Evolutionary conservation across 306 rosid species (phyloP).

Genomic region (Rosa chinensis): DNA sequence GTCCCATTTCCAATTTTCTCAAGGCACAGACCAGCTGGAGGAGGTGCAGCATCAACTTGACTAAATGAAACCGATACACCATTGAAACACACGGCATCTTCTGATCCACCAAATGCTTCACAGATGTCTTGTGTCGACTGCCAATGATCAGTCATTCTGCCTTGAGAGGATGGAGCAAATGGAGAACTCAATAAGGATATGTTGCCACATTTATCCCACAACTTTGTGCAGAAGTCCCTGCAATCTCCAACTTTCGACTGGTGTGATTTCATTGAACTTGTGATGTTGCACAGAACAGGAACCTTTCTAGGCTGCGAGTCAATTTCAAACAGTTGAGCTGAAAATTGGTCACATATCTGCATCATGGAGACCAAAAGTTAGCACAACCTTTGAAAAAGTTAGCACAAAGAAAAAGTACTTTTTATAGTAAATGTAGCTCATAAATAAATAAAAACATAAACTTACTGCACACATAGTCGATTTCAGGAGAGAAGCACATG

Average conservation of each 20-base stretch:
- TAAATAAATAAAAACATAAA: background rate
- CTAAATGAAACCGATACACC: constrained; percentile 21
- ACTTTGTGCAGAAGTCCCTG: constrained; percentile 25
- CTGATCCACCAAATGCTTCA: constrained; percentile 29
- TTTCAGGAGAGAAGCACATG: constrained; percentile 26
- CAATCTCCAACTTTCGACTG: constrained; percentile 14
- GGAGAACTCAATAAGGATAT: constrained; percentile 25
- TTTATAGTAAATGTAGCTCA: background rate
- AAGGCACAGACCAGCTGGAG: constrained; percentile 39
- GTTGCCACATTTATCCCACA: constrained; percentile 31
- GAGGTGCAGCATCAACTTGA: constrained; percentile 13
- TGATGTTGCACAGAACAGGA: constrained; percentile 34
- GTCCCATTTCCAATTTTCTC: constrained; percentile 46
- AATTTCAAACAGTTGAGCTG: constrained; percentile 18
- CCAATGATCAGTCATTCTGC: constrained; percentile 21
- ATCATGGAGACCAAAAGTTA: background rate
- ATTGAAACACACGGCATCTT: constrained; percentile 19
- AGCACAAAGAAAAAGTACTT: background rate
- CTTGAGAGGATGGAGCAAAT: constrained; percentile 29
- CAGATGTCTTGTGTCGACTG: constrained; percentile 24
- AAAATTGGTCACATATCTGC: constrained; percentile 33
- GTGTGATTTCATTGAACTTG: constrained; percentile 12
- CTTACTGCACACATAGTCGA: constrained; percentile 31
- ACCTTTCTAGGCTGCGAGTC: constrained; percentile 19
- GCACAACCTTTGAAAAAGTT: background rate